Base-by-base conservation (phyloP, 345 rosid species). In the Hypericum androsaemum region DNA sequence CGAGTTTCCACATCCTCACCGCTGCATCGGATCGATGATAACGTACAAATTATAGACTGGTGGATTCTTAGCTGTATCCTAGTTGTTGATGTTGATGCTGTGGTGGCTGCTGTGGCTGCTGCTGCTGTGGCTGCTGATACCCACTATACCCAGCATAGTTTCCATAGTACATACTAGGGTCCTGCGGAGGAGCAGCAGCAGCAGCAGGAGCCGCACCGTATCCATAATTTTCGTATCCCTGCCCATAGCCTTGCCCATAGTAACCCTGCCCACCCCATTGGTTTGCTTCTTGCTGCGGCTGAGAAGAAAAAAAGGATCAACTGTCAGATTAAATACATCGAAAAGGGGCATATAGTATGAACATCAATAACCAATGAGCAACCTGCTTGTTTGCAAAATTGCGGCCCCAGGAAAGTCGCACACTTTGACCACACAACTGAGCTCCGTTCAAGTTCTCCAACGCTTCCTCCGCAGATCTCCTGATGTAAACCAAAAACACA, bases 391-490 rank as follows among this genome's bases (percentile, higher is more conserved):
- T 74, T 17, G 88, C 71, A 51, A 94, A 86, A 58, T 80, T 89
- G 10, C 96, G 96, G 41, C 97, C 97, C 97, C 97, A 89, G 17
- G 97, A 86, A 48, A 89, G 96, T 45, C 97, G 74, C 11, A 89
- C 75, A 13, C 67, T 84, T 68, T 88, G 95, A 37, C 95, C 96
- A 0, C 88, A 81, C 72, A 89, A 54, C 53, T 54, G 79, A 56
- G 75, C 71, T 54, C 97, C 97, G 50, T 84, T 79, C 52, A 89
- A 54, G 57, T 37, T 47, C 55, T 75, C 60, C 55, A 89, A 54
- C 10, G 97, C 96, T 76, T 80, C 86, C 76, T 86, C 97, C 0
- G 96, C 97, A 51, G 80, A 74, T 68, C 82, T 74, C 68, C 97
- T 89, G 84, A 53, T 38, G 17, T 38, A 62, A 14, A 43, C 57